These are phyloP conservation scores for Pythium utonaiense DNA, from an alignment of 352 stramenopile species.

Conservation along the genomic window DNA sequence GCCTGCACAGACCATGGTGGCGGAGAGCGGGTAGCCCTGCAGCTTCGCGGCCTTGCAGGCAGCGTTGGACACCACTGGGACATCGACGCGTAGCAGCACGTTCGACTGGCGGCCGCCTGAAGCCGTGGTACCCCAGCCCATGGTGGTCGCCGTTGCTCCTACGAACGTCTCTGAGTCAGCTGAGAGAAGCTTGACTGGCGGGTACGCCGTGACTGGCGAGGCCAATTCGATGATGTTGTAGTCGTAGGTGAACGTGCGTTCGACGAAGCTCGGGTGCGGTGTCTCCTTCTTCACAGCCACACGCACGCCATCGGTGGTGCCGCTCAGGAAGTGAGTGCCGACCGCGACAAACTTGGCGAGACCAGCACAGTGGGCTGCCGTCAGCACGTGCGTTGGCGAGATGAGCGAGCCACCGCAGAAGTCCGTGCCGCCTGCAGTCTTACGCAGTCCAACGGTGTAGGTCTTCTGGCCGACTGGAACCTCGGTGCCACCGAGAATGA, in stretches of 20 bases:
- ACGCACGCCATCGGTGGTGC: constrained; percentile 36
- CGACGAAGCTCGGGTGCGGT: constrained; percentile 15
- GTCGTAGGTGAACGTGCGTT: constrained; percentile 29
- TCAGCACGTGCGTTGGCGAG: constrained; percentile 37
- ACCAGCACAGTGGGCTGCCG: constrained; percentile 44
- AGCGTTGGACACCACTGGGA: constrained; percentile 36
- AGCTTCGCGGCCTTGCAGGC: constrained; percentile 27
- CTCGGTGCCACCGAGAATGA: constrained; percentile 47
- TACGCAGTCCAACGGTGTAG: constrained; percentile 27
- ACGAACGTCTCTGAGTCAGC: not conserved
- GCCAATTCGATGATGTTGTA: constrained; percentile 42
- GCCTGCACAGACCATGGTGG: constrained; percentile 53
- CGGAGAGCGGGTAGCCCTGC: not conserved
- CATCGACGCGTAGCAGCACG: constrained; percentile 35
- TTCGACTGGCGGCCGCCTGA: constrained; percentile 27
- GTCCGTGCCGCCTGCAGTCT: constrained; percentile 3
- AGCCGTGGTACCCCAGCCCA: constrained; percentile 25
- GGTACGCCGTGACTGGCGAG: not conserved
- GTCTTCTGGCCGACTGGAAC: constrained; percentile 37
- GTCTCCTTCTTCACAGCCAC: constrained; percentile 8
- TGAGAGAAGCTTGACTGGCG: not conserved
- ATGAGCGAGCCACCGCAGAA: constrained; percentile 47
- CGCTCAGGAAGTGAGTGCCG: constrained; percentile 52
- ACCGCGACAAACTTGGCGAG: constrained; percentile 42
- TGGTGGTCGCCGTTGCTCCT: constrained; percentile 27